A percentile compares a stretch with the other conserved stretches of the same genome.
Evolutionary conservation across 2,329 filamentous ascomycete genomes (phyloP).

Genomic region (Trichoderma atroviride): DNA sequence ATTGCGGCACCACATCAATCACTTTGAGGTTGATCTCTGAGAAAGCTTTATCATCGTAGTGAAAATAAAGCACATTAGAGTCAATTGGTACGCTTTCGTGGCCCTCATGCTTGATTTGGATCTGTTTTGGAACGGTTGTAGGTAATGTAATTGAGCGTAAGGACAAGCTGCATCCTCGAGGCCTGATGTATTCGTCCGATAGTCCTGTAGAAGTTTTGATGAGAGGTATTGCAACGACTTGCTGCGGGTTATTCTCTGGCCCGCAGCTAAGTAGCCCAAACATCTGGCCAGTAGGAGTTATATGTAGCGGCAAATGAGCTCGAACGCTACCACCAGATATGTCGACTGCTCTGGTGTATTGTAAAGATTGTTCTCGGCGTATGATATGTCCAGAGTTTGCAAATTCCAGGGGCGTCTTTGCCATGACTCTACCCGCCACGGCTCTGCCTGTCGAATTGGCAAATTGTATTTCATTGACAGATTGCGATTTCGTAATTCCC

Average conservation of each 20-base stretch:
- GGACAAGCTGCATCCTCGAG: background rate
- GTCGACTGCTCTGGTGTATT: slow-evolving; percentile 7
- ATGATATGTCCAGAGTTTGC: slow-evolving; percentile 24
- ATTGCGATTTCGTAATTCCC: slow-evolving; percentile 7
- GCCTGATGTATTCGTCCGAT: slow-evolving; percentile 20
- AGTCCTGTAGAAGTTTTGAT: background rate
- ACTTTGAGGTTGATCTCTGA: background rate
- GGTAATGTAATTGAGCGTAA: background rate
- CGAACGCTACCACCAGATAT: slow-evolving; percentile 26
- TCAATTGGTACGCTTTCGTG: background rate
- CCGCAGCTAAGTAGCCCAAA: slow-evolving; percentile 25
- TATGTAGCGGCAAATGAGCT: background rate
- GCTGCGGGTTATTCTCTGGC: slow-evolving; percentile 4
- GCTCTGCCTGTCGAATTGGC: background rate
- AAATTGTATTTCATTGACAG: background rate
- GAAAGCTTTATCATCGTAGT: slow-evolving; percentile 16
- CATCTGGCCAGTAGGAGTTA: background rate
- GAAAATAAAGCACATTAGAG: background rate
- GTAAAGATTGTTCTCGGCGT: slow-evolving; percentile 3
- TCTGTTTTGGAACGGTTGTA: background rate
- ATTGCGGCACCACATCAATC: slow-evolving; percentile 9
- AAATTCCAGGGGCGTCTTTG: slow-evolving; percentile 22
- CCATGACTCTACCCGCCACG: slow-evolving; percentile 6
- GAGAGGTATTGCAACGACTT: slow-evolving; percentile 26
- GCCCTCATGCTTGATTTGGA: slow-evolving; percentile 8